Percentiles rank a stretch among this genome's conserved stretches.
phyloP scores from a whole-genome alignment of 352 stramenopile species.

The Pythium scleroteichum region DNA sequence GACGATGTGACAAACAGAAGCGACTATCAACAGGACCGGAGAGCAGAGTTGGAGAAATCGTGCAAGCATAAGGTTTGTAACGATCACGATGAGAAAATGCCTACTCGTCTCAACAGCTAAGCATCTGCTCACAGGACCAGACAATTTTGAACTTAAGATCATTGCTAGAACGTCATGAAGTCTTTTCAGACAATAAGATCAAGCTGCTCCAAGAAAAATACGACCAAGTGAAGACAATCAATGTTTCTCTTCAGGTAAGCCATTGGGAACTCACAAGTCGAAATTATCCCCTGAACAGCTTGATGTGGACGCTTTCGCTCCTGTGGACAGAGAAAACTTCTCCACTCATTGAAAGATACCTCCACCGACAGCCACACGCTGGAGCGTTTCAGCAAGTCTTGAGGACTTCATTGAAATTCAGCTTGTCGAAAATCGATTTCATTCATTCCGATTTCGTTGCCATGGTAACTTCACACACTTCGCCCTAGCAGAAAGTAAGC shows the following conservation, averaged over 20 bases:
- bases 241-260: conserved; percentile 68
- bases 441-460: conserved; percentile 4
- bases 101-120: not conserved
- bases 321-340: conserved; percentile 48
- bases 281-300: too few species aligned
- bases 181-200: conserved; percentile 66
- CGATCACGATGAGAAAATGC: too few species aligned
- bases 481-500: not conserved
- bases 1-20: conserved; percentile 17
- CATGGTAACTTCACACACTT: not conserved
- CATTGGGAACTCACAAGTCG: too few species aligned
- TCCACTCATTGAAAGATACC: conserved; percentile 48
- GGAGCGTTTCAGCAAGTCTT: too few species aligned
- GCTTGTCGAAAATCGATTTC: not conserved
- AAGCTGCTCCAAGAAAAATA: conserved; percentile 74
- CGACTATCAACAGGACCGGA: conserved; percentile 22
- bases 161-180: conserved; percentile 72
- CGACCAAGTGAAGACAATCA: conserved; percentile 79
- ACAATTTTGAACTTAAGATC: conserved; percentile 57
- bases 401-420: too few species aligned
- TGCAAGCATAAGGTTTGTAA: conserved; percentile 69
- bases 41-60: conserved; percentile 70
- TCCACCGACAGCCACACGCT: not conserved
- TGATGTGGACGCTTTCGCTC: too few species aligned
- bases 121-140: conserved; percentile 48